Base-by-base conservation (phyloP, 306 rosid genomes). In the Quercus berberidifolia region DNA sequence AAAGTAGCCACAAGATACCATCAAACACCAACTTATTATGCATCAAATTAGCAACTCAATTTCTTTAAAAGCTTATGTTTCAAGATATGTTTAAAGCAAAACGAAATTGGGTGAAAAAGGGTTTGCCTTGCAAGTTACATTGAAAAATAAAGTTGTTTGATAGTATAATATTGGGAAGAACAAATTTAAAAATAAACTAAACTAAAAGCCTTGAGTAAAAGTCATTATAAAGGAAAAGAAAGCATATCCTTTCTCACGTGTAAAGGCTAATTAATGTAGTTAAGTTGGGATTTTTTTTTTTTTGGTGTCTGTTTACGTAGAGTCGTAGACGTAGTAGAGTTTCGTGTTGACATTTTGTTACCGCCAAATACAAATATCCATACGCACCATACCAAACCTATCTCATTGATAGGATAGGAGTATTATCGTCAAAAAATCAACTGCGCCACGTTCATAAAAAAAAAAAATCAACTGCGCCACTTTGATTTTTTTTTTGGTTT, bases 291-390 rank as follows among this genome's bases (percentile, higher is more conserved):
- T 19, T 55, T 6, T 19, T 15, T 54, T 54, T 25, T 11, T 11
- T 20, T 60, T 20, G 31, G 19, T 11, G 14, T 49, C 5, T 17
- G 3, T 3, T 78, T 38, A 69, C 10, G 60, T 46, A 26, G 28
- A 26, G 28, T 26, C 28, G 28, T 26, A 46, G 4, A 46, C 54
- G 68, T 26, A 38, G 59, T 30, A 62, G 43, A 51, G 59, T 31
- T 71, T 57, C 55, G n/a, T 69, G 74, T 70, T 83, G 81, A 78
- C 77, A 68, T 73, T 67, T 78, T 77, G 43, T 15, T 78, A 60
- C 72, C 38, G 52, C 71, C 46, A 8, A 41, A 41, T 41, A 41
- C 46, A 41, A 41, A 41, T 7, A 8, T 41, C 12, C 11, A 12
- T 41, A 8, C 0, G 12, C 46, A 2, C 19, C 14, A 33, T 13